These are phyloP conservation scores for Stereocaulon alpinum DNA, from an alignment of 495 filamentous ascomycete species.

Conservation along the genomic window DNA sequence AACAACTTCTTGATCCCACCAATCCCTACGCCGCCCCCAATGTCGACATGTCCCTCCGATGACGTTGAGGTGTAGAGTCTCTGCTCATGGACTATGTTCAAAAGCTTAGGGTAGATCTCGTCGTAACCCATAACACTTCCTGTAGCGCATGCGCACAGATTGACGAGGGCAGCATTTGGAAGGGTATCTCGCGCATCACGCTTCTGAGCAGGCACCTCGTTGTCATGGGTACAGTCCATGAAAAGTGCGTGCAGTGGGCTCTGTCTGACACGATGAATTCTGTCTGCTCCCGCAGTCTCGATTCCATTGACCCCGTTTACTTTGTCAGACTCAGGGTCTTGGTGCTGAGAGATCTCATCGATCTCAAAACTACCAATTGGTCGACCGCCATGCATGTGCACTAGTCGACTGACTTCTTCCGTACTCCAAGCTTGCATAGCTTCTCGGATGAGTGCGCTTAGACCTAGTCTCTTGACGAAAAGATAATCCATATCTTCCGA, in stretches of 20 bases:
- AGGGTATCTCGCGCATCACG: conserved; percentile 89
- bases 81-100: conserved; percentile 84
- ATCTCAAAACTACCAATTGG: conserved; percentile 95
- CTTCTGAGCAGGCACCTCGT: conserved; percentile 92
- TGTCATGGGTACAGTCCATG: conserved; percentile 99
- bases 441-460: conserved; percentile 86
- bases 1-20: conserved; percentile 81
- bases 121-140: conserved; percentile 99
- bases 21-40: conserved; percentile 60
- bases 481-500: conserved; percentile 92
- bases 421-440: conserved; percentile 99
- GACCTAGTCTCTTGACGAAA: conserved; percentile 82
- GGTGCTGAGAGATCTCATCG: conserved; percentile 71
- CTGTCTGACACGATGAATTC: conserved; percentile 62
- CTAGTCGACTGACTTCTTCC: conserved; percentile 76
- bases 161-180: conserved; percentile 88
- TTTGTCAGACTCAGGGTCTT: conserved; percentile 48
- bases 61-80: conserved; percentile 67
- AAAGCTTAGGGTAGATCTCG: conserved; percentile 83
- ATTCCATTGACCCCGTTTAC: conserved; percentile 29
- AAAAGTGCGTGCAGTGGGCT: conserved; percentile 87
- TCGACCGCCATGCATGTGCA: conserved; percentile 87
- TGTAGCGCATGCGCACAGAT: conserved; percentile 87
- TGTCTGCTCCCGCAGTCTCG: conserved; percentile 39
- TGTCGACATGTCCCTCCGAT: conserved; percentile 48